These are phyloP conservation scores for Clavispora carvajalis DNA, from an alignment of 805 yeast species.

Conservation along the genomic window DNA sequence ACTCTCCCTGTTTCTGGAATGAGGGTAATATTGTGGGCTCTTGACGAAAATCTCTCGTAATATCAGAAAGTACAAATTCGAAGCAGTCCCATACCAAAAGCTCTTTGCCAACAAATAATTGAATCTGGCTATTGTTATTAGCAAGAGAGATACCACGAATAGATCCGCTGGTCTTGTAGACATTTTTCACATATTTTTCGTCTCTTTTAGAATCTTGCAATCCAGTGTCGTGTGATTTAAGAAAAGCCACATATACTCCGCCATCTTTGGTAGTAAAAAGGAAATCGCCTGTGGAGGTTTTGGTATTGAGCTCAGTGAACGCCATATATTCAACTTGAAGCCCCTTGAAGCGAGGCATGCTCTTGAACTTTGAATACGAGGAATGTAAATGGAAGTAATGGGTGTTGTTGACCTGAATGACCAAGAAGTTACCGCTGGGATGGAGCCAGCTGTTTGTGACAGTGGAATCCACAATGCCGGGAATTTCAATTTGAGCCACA, in stretches of 20 bases:
- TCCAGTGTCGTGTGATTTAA: slow-evolving; percentile 25
- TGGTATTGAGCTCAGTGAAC: slow-evolving; percentile 10
- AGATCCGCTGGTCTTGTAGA: slow-evolving; percentile 15
- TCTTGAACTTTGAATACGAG: slow-evolving; percentile 35
- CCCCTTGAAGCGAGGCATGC: slow-evolving; percentile 44
- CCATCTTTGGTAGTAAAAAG: slow-evolving; percentile 28
- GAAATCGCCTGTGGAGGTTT: slow-evolving; percentile 25
- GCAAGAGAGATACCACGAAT: slow-evolving; percentile 18
- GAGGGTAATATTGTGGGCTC: not conserved
- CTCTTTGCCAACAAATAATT: slow-evolving; percentile 15
- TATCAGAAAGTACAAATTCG: slow-evolving; percentile 25
- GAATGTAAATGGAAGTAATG: slow-evolving; percentile 40
- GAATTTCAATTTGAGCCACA: slow-evolving; percentile 20
- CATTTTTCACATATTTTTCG: slow-evolving; percentile 28
- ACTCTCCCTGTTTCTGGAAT: not conserved
- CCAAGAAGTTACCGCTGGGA: slow-evolving; percentile 32
- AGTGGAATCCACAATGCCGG: slow-evolving; percentile 10
- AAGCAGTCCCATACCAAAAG: slow-evolving; percentile 31
- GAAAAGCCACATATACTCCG: slow-evolving; percentile 19
- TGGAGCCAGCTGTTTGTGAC: slow-evolving; percentile 33
- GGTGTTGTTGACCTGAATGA: slow-evolving; percentile 22
- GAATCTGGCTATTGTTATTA: slow-evolving; percentile 20
- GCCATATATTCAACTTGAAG: slow-evolving; percentile 26
- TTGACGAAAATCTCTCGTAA: slow-evolving; percentile 21
- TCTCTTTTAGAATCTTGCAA: slow-evolving; percentile 28